A percentile compares a stretch with the other conserved stretches of the same genome.
Evolutionary conservation across 2,329 filamentous ascomycete genomes (phyloP).

Genomic region (Chaetoscypha palmicola): DNA sequence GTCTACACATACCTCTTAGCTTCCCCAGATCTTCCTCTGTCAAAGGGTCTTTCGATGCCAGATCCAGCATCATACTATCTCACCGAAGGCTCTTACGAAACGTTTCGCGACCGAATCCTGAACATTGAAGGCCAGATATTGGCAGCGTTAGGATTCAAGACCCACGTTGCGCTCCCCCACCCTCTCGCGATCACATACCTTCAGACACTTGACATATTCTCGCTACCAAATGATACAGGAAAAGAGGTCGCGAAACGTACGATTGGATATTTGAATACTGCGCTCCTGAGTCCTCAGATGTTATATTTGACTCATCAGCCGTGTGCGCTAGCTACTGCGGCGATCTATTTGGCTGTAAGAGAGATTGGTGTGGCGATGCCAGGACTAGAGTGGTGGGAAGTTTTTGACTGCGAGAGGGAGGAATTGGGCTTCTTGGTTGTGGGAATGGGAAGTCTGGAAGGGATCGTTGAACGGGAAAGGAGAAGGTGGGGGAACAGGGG

Average conservation of each 20-base stretch:
- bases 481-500: constrained; percentile 21
- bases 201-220: constrained; percentile 71
- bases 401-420: constrained; percentile 92
- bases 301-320: constrained; percentile 92
- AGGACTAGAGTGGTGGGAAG: constrained; percentile 90
- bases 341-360: constrained; percentile 81
- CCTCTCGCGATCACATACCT: constrained; percentile 85
- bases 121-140: constrained; percentile 73
- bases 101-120: constrained; percentile 57
- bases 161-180: constrained; percentile 79
- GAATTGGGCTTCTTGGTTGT: constrained; percentile 90
- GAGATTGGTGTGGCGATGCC: constrained; percentile 74
- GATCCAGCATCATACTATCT: constrained; percentile 58
- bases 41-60: constrained; percentile 4
- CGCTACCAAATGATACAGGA: constrained; percentile 21
- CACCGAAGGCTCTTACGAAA: constrained; percentile 64
- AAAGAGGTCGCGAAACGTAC: constrained; percentile 55
- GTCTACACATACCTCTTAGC: constrained; percentile 78
- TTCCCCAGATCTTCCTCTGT: constrained; percentile 38
- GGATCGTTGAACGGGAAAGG: constrained; percentile 34
- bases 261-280: constrained; percentile 76
- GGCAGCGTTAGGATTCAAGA: constrained; percentile 70
- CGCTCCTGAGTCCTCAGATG: constrained; percentile 78
- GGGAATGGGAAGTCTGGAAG: constrained; percentile 70
- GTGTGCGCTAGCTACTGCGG: constrained; percentile 73